A percentile compares a stretch with the other conserved stretches of the same genome.
Evolutionary conservation across 495 filamentous ascomycete species (phyloP).

Genomic region (Xylaria curta): DNA sequence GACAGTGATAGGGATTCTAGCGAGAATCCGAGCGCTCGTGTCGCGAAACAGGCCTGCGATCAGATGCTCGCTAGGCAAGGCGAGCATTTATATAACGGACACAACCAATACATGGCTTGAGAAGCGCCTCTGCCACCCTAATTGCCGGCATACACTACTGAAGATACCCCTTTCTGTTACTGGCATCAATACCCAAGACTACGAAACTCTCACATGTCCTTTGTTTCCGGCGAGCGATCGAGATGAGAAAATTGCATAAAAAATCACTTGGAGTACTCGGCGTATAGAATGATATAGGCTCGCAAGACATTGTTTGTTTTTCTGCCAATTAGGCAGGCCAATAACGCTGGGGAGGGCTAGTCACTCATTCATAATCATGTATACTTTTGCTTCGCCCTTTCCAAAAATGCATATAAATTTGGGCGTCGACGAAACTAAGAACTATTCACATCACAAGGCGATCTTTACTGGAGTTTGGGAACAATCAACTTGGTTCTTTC

Average conservation of each 20-base stretch:
- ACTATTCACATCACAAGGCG: not conserved
- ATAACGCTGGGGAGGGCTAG: not conserved
- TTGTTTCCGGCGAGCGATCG: conserved; percentile 10
- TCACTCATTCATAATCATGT: not conserved
- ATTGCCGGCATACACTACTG: not conserved
- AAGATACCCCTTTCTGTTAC: conserved; percentile 22
- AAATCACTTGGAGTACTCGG: conserved; percentile 11
- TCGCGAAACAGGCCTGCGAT: conserved; percentile 52
- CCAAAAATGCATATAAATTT: not conserved
- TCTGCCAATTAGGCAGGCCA: not conserved
- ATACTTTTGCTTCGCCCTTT: not conserved
- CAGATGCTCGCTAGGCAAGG: conserved; percentile 41
- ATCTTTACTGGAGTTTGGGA: not conserved
- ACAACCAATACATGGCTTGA: conserved; percentile 21
- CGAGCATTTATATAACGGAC: conserved; percentile 16
- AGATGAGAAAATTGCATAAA: conserved; percentile 12
- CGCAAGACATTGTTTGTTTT: conserved; percentile 20
- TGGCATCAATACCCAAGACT: conserved; percentile 12
- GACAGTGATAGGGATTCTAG: conserved; percentile 32
- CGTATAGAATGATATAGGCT: conserved; percentile 12
- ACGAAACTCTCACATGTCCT: not conserved
- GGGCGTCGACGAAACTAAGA: not conserved
- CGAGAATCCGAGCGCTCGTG: conserved; percentile 46
- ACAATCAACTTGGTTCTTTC: not conserved
- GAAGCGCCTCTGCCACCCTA: not conserved